A percentile compares a stretch with the other conserved stretches of the same genome.
Conservation (phyloP, 2,329 filamentous ascomycete species). For the Xylaria sp. region DNA sequence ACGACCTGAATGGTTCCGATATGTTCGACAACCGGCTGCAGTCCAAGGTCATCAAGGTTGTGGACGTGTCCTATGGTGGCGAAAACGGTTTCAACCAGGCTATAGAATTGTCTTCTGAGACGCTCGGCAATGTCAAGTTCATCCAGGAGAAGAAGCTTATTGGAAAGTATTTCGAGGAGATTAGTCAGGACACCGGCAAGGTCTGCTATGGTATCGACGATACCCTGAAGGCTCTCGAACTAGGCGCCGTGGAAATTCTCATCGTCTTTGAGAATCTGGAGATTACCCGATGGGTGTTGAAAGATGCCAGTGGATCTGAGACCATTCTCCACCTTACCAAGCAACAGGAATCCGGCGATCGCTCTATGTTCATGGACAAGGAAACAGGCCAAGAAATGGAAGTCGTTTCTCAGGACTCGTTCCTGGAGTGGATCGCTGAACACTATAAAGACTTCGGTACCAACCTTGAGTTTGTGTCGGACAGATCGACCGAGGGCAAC, state of each 20-base stretch:
- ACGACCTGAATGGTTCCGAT: slow-evolving; percentile 96
- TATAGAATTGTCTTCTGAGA: slow-evolving; percentile 94
- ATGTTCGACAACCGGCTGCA: slow-evolving; percentile 94
- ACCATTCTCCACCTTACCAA: slow-evolving; percentile 89
- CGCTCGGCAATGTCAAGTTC: slow-evolving; percentile 98
- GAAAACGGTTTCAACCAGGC: slow-evolving; percentile 99
- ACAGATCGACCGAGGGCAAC: slow-evolving; percentile 97
- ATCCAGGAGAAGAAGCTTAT: slow-evolving; percentile 99
- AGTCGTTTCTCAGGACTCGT: slow-evolving; percentile 83
- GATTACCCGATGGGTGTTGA: slow-evolving; percentile 89
- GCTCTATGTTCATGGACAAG: slow-evolving; percentile 92
- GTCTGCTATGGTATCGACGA: slow-evolving; percentile 99
- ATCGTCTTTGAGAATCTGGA: slow-evolving; percentile 99
- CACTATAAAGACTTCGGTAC: slow-evolving; percentile 99
- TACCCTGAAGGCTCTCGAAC: slow-evolving; percentile 94
- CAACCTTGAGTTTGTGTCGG: slow-evolving; percentile 94
- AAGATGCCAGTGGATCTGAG: slow-evolving; percentile 77
- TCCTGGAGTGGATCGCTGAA: slow-evolving; percentile 99
- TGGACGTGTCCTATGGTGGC: slow-evolving; percentile 97
- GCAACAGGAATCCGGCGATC: slow-evolving; percentile 77
- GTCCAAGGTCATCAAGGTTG: slow-evolving; percentile 98
- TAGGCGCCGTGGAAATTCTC: slow-evolving; percentile 91
- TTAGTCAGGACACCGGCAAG: slow-evolving; percentile 95
- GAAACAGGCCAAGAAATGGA: slow-evolving; percentile 98
- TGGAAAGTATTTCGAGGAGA: slow-evolving; percentile 98